phyloP scores from a whole-genome alignment of 2,329 filamentous ascomycete species.

The Pseudogymnoascus sp. region DNA sequence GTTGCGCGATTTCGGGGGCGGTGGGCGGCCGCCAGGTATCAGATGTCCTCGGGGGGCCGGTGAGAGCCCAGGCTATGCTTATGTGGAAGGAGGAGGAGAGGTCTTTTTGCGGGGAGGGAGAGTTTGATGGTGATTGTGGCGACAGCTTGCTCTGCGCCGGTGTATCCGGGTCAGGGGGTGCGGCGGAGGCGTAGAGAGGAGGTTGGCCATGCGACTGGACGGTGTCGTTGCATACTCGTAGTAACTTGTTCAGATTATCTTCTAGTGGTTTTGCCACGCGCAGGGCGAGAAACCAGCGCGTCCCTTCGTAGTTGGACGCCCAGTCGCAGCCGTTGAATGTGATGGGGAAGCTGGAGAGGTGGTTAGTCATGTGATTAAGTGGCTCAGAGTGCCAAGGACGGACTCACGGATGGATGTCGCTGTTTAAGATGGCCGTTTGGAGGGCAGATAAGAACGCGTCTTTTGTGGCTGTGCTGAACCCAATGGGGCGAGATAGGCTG shows the following conservation, averaged over 20 bases:
- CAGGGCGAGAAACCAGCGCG: slow-evolving; percentile 79
- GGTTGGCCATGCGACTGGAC: slow-evolving; percentile 58
- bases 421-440: slow-evolving; percentile 34
- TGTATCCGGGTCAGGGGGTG: neutral
- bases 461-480: slow-evolving; percentile 65
- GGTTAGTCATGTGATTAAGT: slow-evolving; percentile 15
- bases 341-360: slow-evolving; percentile 20
- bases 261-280: slow-evolving; percentile 44
- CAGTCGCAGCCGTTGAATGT: slow-evolving; percentile 45
- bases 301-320: slow-evolving; percentile 59
- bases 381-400: neutral
- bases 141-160: slow-evolving; percentile 9
- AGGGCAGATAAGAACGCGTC: slow-evolving; percentile 58
- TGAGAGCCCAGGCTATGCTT: slow-evolving; percentile 79
- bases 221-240: slow-evolving; percentile 59
- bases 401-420: slow-evolving; percentile 39
- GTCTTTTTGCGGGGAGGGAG: slow-evolving; percentile 6
- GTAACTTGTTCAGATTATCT: slow-evolving; percentile 52
- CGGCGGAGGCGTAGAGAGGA: slow-evolving; percentile 52
- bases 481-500: slow-evolving; percentile 77
- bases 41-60: slow-evolving; percentile 33
- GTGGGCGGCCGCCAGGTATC: neutral
- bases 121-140: slow-evolving; percentile 10
- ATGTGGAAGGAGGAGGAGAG: slow-evolving; percentile 61
- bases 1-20: neutral